A percentile compares a stretch with the other conserved stretches of the same genome.
Evolutionary conservation across 2,329 filamentous ascomycete genomes (phyloP).

Genomic region (Ambrosiella cleistominuta): DNA sequence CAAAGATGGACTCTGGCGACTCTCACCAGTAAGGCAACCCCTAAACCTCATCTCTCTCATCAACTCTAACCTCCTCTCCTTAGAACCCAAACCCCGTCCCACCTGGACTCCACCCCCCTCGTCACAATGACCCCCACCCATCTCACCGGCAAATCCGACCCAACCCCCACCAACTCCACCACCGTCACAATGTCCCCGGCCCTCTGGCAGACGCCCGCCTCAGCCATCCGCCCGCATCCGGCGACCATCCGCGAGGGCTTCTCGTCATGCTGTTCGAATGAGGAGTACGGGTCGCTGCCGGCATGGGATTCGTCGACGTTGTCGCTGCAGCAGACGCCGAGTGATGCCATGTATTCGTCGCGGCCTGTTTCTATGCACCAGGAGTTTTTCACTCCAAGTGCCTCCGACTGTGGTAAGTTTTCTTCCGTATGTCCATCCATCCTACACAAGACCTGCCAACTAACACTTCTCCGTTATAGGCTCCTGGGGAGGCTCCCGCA

Average conservation of each 20-base stretch:
- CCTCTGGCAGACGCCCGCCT: constrained; percentile 38
- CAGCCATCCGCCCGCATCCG: constrained; percentile 35
- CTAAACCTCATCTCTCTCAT: neutral
- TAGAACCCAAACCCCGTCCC: constrained; percentile 16
- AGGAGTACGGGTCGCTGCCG: constrained; percentile 33
- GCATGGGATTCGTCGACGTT: constrained; percentile 41
- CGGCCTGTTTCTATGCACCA: constrained; percentile 41
- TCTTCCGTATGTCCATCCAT: neutral
- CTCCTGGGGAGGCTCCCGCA: constrained; percentile 9
- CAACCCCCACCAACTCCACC: constrained; percentile 7
- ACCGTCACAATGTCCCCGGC: constrained; percentile 23
- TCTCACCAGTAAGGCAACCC: constrained; percentile 31
- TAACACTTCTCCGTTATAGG: neutral
- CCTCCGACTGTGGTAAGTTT: constrained; percentile 32
- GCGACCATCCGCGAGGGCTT: constrained; percentile 45
- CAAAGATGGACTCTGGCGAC: constrained; percentile 34
- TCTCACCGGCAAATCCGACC: constrained; percentile 27
- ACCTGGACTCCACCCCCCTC: constrained; percentile 29
- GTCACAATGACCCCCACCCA: constrained; percentile 35
- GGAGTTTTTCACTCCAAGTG: constrained; percentile 31
- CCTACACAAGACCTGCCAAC: neutral
- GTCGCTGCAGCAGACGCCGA: constrained; percentile 32
- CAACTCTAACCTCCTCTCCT: neutral
- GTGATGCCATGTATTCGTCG: constrained; percentile 30
- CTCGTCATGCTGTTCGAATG: constrained; percentile 35